Percentiles rank a stretch among this genome's conserved stretches.
These are phyloP conservation scores for Hymenoscyphus linearis DNA, from an alignment of 2,329 filamentous ascomycete genomes.

Conservation along the genomic window DNA sequence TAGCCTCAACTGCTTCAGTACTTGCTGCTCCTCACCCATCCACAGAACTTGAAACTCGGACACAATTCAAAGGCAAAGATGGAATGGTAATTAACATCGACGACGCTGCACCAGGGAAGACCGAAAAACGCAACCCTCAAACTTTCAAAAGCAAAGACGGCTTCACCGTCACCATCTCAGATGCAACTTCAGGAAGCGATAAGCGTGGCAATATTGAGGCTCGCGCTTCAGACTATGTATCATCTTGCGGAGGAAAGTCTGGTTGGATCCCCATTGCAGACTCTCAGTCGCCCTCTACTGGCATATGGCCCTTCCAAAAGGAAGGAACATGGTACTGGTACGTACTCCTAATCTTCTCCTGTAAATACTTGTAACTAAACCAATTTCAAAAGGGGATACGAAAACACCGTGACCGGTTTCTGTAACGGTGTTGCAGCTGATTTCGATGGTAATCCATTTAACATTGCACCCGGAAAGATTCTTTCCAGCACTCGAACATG, in stretches of 20 bases:
- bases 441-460: slow-evolving; percentile 1
- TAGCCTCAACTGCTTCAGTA: neutral
- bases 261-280: neutral
- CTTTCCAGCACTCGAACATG: slow-evolving; percentile 1
- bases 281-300: neutral
- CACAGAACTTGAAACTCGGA: neutral
- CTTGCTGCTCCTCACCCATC: neutral
- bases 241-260: neutral
- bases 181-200: neutral
- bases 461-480: neutral
- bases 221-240: neutral
- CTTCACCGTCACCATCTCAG: neutral
- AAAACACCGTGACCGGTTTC: neutral
- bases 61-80: slow-evolving; percentile 1
- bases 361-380: neutral
- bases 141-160: neutral
- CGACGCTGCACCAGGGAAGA: neutral
- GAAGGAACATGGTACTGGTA: slow-evolving; percentile 3
- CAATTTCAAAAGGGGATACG: neutral
- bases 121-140: neutral
- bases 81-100: neutral
- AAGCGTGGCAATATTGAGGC: neutral
- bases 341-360: neutral
- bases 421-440: slow-evolving; percentile 1
- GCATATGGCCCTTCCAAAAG: slow-evolving; percentile 1